Conservation (phyloP, 768 basidiomycete species). For the Mrakia frigida region DNA sequence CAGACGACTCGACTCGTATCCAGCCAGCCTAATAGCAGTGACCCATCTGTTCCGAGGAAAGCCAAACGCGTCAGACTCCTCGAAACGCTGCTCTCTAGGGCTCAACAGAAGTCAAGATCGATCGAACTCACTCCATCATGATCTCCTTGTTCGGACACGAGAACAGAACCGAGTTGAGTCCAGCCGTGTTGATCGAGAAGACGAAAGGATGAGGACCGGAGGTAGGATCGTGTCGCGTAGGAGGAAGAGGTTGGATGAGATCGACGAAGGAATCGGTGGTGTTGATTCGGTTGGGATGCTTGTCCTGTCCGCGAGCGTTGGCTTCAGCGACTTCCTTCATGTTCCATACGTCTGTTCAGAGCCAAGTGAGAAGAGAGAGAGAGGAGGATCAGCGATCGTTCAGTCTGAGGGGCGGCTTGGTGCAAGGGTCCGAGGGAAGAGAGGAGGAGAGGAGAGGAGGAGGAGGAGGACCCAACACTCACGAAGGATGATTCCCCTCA, state of each 20-base stretch:
- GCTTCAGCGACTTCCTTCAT: constrained; percentile 45
- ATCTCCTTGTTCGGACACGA: constrained; percentile 68
- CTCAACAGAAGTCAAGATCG: not conserved
- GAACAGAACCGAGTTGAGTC: constrained; percentile 81
- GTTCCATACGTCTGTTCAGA: constrained; percentile 42
- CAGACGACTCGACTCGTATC: constrained; percentile 91
- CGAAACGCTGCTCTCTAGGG: not conserved
- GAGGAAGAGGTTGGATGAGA: constrained; percentile 43
- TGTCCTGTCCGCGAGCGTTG: constrained; percentile 44
- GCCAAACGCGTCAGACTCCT: not conserved
- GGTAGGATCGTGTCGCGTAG: constrained; percentile 43
- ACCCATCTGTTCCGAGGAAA: constrained; percentile 56
- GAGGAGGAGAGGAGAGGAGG: not conserved
- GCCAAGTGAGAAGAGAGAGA: not conserved
- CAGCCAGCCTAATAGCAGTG: constrained; percentile 76
- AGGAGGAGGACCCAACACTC: constrained; percentile 18
- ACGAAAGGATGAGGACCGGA: constrained; percentile 52
- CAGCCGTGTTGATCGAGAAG: constrained; percentile 87
- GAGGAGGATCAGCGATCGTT: no score
- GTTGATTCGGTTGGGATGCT: constrained; percentile 46
- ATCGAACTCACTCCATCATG: constrained; percentile 51
- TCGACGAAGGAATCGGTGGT: constrained; percentile 42
- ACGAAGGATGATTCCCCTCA: constrained; percentile 45
- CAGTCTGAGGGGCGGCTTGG: no score
- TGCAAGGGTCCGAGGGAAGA: not conserved